Conservation (phyloP, 495 filamentous ascomycete genomes). For the Penicillium fimorum region DNA sequence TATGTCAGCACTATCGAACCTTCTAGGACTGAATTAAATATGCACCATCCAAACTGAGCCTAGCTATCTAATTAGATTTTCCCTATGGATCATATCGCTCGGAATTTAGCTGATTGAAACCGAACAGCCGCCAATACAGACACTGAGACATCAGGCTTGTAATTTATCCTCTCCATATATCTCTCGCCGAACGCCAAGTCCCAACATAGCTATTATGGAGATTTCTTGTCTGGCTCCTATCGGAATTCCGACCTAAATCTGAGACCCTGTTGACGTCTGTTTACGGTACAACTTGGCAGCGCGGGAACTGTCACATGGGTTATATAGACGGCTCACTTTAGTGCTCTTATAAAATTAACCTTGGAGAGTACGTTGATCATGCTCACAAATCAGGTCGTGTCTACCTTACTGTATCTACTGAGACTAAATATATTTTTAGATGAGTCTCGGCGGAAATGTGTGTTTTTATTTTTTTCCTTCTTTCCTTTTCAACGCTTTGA, state of each 20-base stretch:
- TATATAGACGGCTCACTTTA: not conserved
- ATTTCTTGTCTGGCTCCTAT: not conserved
- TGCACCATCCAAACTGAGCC: not conserved
- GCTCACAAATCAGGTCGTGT: not conserved
- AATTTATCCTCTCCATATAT: not conserved
- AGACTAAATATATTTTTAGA: not conserved
- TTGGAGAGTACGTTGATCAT: not conserved
- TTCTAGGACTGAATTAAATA: constrained; percentile 2
- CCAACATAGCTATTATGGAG: not conserved
- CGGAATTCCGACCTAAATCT: not conserved
- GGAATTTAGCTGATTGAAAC: not conserved
- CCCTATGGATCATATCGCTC: not conserved
- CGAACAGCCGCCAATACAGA: not conserved
- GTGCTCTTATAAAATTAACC: not conserved
- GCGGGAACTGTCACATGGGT: not conserved
- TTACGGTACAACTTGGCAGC: not conserved
- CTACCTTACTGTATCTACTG: not conserved
- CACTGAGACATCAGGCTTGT: not conserved
- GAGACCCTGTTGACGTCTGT: not conserved
- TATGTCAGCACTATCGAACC: not conserved
- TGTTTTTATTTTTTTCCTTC: no score
- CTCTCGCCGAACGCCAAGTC: not conserved
- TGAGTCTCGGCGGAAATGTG: no score
- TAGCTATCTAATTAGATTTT: not conserved
- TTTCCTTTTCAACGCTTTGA: not conserved